Conservation (phyloP, 805 yeast species). For the Komagataella ulmi region DNA sequence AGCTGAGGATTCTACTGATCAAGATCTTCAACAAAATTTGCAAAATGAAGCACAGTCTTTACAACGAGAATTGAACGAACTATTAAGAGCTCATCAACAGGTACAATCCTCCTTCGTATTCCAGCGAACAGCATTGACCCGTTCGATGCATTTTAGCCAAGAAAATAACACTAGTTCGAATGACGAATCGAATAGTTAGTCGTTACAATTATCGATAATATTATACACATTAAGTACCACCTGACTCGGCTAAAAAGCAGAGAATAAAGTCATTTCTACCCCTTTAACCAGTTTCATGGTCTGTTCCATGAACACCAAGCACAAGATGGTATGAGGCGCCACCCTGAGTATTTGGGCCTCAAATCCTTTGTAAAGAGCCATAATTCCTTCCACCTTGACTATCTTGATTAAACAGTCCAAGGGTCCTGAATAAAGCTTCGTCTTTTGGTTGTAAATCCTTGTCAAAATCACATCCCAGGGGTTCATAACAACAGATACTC, state of each 20-base stretch:
- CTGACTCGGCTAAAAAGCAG: neutral
- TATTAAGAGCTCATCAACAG: neutral
- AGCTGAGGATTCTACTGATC: neutral
- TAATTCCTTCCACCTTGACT: conserved; percentile 65
- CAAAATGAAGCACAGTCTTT: neutral
- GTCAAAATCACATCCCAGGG: conserved; percentile 96
- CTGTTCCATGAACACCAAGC: conserved; percentile 92
- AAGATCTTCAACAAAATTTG: neutral
- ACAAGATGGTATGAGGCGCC: conserved; percentile 88
- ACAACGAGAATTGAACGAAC: neutral
- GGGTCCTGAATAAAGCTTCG: conserved; percentile 75
- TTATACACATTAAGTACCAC: neutral
- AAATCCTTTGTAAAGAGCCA: conserved; percentile 88
- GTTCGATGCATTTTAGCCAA: neutral
- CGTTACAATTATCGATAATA: neutral
- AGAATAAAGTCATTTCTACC: conserved; percentile 21
- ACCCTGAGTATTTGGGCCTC: conserved; percentile 85
- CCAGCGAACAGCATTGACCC: neutral
- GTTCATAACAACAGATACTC: conserved; percentile 92
- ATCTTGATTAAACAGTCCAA: conserved; percentile 84
- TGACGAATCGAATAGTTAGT: neutral
- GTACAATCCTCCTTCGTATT: neutral
- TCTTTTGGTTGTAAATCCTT: conserved; percentile 89
- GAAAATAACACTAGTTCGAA: neutral
- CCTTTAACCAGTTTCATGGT: conserved; percentile 52